Base-by-base conservation (phyloP, 1,284 basidiomycete genomes). In the Puccinia triticina region DNA sequence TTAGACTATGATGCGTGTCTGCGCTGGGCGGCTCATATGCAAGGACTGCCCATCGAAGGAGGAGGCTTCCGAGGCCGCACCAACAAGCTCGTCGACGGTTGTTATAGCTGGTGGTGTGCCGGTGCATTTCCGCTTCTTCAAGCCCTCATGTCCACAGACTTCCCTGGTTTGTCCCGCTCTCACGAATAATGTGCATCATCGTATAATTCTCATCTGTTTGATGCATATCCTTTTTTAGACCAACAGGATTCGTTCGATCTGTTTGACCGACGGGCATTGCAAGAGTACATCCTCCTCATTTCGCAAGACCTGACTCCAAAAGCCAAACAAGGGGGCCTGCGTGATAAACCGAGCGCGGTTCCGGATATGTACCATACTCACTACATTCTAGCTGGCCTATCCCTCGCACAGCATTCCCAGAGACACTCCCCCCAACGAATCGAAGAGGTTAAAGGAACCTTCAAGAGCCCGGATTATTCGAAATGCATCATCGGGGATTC, bases 31-130 rank as follows among this genome's bases (percentile, higher is more conserved):
- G 48, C 72, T 10, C 61, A 67, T 18, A 67, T 97, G 92, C 97
- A 99, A 86, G 95, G 95, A 0, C 87, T 88, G 0, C 91, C 92
- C 37, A 90, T 91, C 37, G 96, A 99, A 86, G 90, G 95, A 2
- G 96, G 95, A 2, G 97, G 96, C 0, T 98, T 99, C 88, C 91
- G 91, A 69, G 97, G 97, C 0, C 89, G 97, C 64, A 94, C 94
- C 83, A 99, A 99, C 87, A 99, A 99, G 88, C 90, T 99, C 18
- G 96, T 99, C 0, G 97, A 99, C 86, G 97, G 96, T 2, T 99
- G 97, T 88, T 99, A 99, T 87, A 92, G 93, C 46, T 99, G 97
- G 97, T 99, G 95, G 93, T 94, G 96, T 40, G 96, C 94, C 1
- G 96, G 96, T 0, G 90, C 93, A n/a, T 93, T 97, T 86, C 90